A percentile compares a stretch with the other conserved stretches of the same genome.
These are phyloP conservation scores for Kluyveromyces sp. DNA, from an alignment of 1,139 yeast species.

Conservation along the genomic window DNA sequence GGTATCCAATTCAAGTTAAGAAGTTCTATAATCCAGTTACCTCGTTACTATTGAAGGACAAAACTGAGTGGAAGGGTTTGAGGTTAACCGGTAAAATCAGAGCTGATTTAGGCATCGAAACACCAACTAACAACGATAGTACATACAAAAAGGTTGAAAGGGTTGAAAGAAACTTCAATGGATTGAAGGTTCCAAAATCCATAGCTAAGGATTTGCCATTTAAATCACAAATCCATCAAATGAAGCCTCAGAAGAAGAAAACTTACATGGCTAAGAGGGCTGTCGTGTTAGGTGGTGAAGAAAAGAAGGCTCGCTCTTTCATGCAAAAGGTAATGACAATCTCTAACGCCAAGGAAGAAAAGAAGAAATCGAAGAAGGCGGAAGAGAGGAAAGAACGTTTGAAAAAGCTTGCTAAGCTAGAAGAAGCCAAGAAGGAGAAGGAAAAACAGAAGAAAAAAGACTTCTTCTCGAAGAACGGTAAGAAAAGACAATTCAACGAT, in stretches of 20 bases:
- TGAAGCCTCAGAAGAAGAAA: slow-evolving; percentile 81
- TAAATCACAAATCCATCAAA: slow-evolving; percentile 78
- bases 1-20: slow-evolving; percentile 92
- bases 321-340: slow-evolving; percentile 82
- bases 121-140: slow-evolving; percentile 63
- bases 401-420: slow-evolving; percentile 66
- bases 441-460: slow-evolving; percentile 84
- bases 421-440: slow-evolving; percentile 63
- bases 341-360: slow-evolving; percentile 77
- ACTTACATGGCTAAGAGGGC: slow-evolving; percentile 90
- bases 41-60: slow-evolving; percentile 66
- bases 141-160: slow-evolving; percentile 77
- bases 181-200: slow-evolving; percentile 75
- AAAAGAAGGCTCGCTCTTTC: slow-evolving; percentile 85
- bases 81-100: slow-evolving; percentile 89
- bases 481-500: slow-evolving; percentile 48
- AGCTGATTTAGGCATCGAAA: slow-evolving; percentile 59
- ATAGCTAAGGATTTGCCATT: slow-evolving; percentile 77
- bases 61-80: slow-evolving; percentile 93
- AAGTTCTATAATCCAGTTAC: slow-evolving; percentile 95
- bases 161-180: slow-evolving; percentile 76
- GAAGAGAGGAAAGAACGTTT: slow-evolving; percentile 70
- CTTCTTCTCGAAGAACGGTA: slow-evolving; percentile 66
- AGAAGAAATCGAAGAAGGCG: slow-evolving; percentile 64
- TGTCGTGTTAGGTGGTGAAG: slow-evolving; percentile 86